Evolutionary conservation across 352 stramenopile species (phyloP), one percentile per base, ranked within the genome.

Genomic region (Pythium chondricola): DNA sequence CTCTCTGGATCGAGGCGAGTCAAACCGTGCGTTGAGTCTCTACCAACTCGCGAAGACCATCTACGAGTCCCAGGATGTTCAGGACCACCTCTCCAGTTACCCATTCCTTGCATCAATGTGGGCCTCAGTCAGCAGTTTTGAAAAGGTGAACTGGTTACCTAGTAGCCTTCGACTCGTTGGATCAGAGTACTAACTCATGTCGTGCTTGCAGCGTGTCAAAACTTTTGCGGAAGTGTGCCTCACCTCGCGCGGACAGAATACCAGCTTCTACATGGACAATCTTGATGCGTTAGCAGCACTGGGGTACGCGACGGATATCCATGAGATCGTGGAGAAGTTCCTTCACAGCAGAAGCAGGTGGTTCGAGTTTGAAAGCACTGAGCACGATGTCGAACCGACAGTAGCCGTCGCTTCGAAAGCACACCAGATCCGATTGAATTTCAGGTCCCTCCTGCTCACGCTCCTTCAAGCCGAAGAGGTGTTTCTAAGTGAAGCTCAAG

Each of bases 31-130:
- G 0, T 50, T 90, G 14, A 42, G 66, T 21, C 39, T 81, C 18
- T 86, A 78, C 47, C 58, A 74, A 32, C 29, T 47, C 33, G 77
- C 73, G 0, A 67, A 68, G 8, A 27, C 25, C 7, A 51, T 76
- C 5, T 67, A 74, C 43, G 41, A 51, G 9, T 49, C 60, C 7
- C 42, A 49, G 0, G 50, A 65, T 0, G 39, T 58, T 0, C 65
- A 58, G 11, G 20, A 26, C 4, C 38, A 51, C 7, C 49, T 69
- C 2, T 20, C 33, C 1, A 58, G 56, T 6, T 89, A 82, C 26
- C 74, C 78, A 3, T 93, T 93, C 38, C 43, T 89, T n/a, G 56
- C 60, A 16, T 56, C 78, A 0, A 65, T 83, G 30, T 90, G 81
- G 78, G 55, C 78, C 22, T 85, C 69, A 10, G 71, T 90, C 21